Percentiles rank a stretch among this genome's conserved stretches.
These are phyloP conservation scores for Chrysoporthe deuterocubensis DNA, from an alignment of 2,329 filamentous ascomycete species.

Conservation along the genomic window DNA sequence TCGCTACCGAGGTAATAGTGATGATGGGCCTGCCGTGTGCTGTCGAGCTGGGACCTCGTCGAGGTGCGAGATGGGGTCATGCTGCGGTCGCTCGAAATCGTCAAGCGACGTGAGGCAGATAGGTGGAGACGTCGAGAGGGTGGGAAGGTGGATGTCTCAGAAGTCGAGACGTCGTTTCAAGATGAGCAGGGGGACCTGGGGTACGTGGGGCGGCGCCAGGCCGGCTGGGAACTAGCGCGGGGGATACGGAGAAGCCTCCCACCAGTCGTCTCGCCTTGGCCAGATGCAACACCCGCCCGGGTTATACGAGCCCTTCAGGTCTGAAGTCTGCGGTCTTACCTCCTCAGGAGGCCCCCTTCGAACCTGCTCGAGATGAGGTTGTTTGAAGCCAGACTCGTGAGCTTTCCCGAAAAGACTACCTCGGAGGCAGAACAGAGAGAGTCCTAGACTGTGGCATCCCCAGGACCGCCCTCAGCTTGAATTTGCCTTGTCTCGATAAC, in stretches of 20 bases:
- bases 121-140: background rate
- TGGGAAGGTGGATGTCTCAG: slow-evolving; percentile 7
- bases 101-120: background rate
- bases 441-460: background rate
- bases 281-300: slow-evolving; percentile 4
- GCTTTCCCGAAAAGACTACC: background rate
- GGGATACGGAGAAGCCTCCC: background rate
- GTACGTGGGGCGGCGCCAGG: background rate
- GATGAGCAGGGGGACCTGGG: background rate
- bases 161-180: slow-evolving; percentile 12
- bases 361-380: background rate
- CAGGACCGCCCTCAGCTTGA: background rate
- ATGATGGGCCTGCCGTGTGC: background rate
- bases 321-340: background rate
- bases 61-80: background rate
- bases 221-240: background rate
- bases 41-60: background rate
- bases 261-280: background rate
- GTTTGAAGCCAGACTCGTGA: background rate
- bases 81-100: background rate
- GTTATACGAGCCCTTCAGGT: background rate
- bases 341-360: slow-evolving; percentile 1
- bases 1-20: background rate
- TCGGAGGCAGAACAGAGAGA: background rate
- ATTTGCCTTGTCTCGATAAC: background rate